These are phyloP conservation scores for Coffea canephora DNA, from an alignment of 257 asterid species.

Conservation along the genomic window DNA sequence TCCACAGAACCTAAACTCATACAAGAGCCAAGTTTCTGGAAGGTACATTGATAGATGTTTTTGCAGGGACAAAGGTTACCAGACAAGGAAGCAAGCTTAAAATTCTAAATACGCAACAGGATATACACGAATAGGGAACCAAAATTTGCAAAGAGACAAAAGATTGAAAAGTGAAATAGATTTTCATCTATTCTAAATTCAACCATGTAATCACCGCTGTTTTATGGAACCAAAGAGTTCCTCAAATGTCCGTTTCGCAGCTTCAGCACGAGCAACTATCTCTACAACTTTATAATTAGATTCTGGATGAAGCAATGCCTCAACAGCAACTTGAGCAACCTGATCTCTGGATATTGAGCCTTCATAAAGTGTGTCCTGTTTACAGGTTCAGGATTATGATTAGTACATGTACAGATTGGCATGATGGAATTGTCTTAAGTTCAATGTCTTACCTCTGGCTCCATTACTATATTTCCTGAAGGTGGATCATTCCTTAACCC, in stretches of 20 bases:
- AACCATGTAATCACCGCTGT: constrained; percentile 37
- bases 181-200: background rate
- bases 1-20: too few species aligned
- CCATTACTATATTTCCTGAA: constrained; percentile 82
- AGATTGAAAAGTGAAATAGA: too few species aligned
- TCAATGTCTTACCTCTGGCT: constrained; percentile 64
- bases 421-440: background rate
- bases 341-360: constrained; percentile 93
- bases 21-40: too few species aligned
- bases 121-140: background rate
- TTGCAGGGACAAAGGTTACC: too few species aligned
- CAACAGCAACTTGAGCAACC: constrained; percentile 91
- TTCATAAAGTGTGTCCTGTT: constrained; percentile 74
- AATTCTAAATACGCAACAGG: background rate
- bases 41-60: too few species aligned
- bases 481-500: constrained; percentile 88
- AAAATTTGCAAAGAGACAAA: too few species aligned
- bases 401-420: background rate
- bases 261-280: constrained; percentile 74
- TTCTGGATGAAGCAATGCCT: constrained; percentile 71
- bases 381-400: background rate
- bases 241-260: constrained; percentile 66
- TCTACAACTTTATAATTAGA: constrained; percentile 83
- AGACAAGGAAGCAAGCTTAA: too few species aligned
- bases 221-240: constrained; percentile 74